Percentiles rank a stretch among this genome's conserved stretches.
phyloP scores from a whole-genome alignment of 2,329 filamentous ascomycete species.

The Sporothrix variecibatus region DNA sequence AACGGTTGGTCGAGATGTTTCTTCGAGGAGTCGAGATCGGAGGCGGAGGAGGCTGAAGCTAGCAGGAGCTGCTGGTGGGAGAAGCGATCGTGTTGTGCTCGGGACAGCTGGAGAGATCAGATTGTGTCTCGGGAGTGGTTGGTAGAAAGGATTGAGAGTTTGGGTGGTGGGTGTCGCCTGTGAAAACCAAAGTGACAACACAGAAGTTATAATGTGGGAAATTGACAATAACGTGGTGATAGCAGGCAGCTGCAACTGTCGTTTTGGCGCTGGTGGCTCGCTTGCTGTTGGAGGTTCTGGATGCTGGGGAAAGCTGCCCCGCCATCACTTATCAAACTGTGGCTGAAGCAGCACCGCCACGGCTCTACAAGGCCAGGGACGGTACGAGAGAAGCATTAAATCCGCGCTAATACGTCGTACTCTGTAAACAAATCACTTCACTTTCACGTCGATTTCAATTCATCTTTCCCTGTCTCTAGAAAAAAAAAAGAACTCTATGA shows the following conservation, averaged over 20 bases:
- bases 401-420: neutral
- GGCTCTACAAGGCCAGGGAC: neutral
- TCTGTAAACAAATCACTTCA: neutral
- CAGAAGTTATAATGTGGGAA: neutral
- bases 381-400: neutral
- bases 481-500: neutral
- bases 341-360: constrained; percentile 9
- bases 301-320: constrained; percentile 17
- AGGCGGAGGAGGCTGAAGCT: neutral
- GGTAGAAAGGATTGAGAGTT: neutral
- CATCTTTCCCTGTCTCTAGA: neutral
- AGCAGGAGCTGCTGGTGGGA: neutral
- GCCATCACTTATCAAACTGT: constrained; percentile 8
- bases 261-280: neutral
- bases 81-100: neutral
- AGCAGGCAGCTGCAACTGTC: constrained; percentile 14
- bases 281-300: neutral
- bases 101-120: neutral
- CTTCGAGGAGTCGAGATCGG: neutral
- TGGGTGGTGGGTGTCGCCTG: too few relatives aligned
- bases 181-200: neutral
- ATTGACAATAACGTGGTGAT: neutral
- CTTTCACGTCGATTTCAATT: neutral
- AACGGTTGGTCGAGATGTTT: neutral
- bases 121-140: neutral